A percentile compares a stretch with the other conserved stretches of the same genome.
phyloP scores from a whole-genome alignment of 2,329 filamentous ascomycete species.

The Eutypella sp. region DNA sequence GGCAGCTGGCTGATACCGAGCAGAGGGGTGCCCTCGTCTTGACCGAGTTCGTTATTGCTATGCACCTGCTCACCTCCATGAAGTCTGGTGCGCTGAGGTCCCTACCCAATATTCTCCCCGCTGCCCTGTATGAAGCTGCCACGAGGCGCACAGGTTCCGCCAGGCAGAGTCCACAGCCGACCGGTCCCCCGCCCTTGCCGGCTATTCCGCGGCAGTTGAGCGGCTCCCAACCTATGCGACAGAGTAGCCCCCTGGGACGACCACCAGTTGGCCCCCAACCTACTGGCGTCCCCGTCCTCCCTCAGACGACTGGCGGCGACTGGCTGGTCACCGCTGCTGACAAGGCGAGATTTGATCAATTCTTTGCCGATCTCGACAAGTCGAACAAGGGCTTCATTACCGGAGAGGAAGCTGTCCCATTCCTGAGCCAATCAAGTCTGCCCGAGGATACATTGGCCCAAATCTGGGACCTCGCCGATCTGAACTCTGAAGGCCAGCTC shows the following conservation, averaged over 20 bases:
- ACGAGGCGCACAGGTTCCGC: slow-evolving; percentile 57
- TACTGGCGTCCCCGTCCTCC: slow-evolving; percentile 31
- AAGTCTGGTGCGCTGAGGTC: slow-evolving; percentile 77
- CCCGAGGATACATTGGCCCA: slow-evolving; percentile 85
- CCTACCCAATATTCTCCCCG: slow-evolving; percentile 75
- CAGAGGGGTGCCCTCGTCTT: slow-evolving; percentile 80
- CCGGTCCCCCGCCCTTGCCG: slow-evolving; percentile 54
- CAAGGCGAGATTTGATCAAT: slow-evolving; percentile 80
- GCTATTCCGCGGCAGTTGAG: slow-evolving; percentile 81
- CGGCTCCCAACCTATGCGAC: slow-evolving; percentile 60
- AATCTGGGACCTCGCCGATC: slow-evolving; percentile 96
- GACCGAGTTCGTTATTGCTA: slow-evolving; percentile 95
- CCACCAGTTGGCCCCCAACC: slow-evolving; percentile 41
- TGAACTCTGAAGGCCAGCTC: slow-evolving; percentile 82
- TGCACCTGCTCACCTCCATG: slow-evolving; percentile 91
- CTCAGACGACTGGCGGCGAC: slow-evolving; percentile 55
- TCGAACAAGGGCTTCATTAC: slow-evolving; percentile 76
- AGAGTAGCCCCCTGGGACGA: slow-evolving; percentile 53
- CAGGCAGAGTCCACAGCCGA: slow-evolving; percentile 47
- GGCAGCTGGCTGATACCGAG: slow-evolving; percentile 91
- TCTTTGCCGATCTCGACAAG: slow-evolving; percentile 82
- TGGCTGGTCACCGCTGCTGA: slow-evolving; percentile 83
- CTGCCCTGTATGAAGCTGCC: slow-evolving; percentile 85
- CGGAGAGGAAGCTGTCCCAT: slow-evolving; percentile 89
- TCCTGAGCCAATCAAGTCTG: slow-evolving; percentile 88